Base-by-base conservation (phyloP, 768 basidiomycete genomes). In the Hericium rajendrae region DNA sequence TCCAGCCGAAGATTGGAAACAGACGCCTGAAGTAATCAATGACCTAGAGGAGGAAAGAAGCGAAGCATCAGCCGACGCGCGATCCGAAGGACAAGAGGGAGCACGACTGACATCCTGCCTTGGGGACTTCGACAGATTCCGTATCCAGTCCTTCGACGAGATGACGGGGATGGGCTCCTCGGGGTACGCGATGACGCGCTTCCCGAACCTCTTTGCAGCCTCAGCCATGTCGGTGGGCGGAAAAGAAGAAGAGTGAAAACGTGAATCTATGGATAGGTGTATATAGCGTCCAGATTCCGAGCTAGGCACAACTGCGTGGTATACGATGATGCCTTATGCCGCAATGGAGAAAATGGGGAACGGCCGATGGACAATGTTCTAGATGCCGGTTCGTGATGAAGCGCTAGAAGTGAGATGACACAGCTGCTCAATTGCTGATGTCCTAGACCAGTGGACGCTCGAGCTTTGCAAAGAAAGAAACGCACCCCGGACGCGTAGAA, bases 1-100 rank as follows among this genome's bases (percentile, higher is more conserved):
- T 85, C 94, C 94, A 97, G 37, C 79, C 73, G 0, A 91, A 26
- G 67, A 97, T 88, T 0, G 94, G 94, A 70, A 97, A 95, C 13
- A 97, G 73, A 60, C 81, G 78, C 50, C 70, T 63, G 32, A 91
- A n/a, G 65, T 97, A 97, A 57, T 76, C 63, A 51, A 77, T 69
- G 40, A 77, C 65, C 89, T 93, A 62, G 20, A 24, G 43, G 60
- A 54, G 24, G 57, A 51, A 52, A 53, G 38, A 20, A 56, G 11
- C 16, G 52, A 48, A 61, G 32, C 28, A 57, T 22, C 57, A 58
- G 60, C 8, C 18, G 2, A 43, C 18, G 37, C 20, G n/a, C 16
- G 13, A 28, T 41, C 18, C n/a, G 38, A 15, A 18, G 26, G 38
- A 55, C 50, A 46, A 13, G 22, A 57, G 54, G 48, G 39, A 40